Percentiles rank a stretch among this genome's conserved stretches.
Evolutionary conservation across 176 grass and related monocot species (phyloP).

Genomic region (Carex scoparia): DNA sequence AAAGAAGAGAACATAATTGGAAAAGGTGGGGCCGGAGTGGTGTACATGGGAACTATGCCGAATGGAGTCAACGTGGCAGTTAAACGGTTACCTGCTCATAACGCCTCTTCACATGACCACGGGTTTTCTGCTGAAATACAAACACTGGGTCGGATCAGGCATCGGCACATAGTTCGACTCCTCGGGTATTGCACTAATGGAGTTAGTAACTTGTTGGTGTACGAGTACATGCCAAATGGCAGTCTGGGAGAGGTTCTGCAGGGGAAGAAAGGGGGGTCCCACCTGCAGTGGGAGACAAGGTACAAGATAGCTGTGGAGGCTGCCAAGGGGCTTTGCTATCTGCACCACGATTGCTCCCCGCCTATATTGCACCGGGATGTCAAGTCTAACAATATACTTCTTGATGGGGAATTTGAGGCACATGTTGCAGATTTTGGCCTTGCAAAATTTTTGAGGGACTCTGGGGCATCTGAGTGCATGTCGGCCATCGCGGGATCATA

Average conservation of each 20-base stretch:
- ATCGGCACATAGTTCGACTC: constrained; percentile 88
- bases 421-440: constrained; percentile 91
- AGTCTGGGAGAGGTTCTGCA: constrained; percentile 90
- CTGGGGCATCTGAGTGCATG: constrained; percentile 85
- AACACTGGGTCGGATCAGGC: constrained; percentile 75
- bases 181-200: constrained; percentile 75
- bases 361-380: constrained; percentile 88
- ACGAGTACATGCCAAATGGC: constrained; percentile 93
- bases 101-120: constrained; percentile 62
- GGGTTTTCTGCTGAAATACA: constrained; percentile 94
- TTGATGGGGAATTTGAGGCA: constrained; percentile 64
- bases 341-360: constrained; percentile 92
- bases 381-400: constrained; percentile 98
- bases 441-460: constrained; percentile 69
- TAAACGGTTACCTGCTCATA: constrained; percentile 57
- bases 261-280: constrained; percentile 66
- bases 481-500: constrained; percentile 92
- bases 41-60: constrained; percentile 78
- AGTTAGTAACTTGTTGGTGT: constrained; percentile 76
- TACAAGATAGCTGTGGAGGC: constrained; percentile 89
- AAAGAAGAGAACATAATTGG: constrained; percentile 93
- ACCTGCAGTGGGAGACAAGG: constrained; percentile 76
- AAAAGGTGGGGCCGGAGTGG: constrained; percentile 81
- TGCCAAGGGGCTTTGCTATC: constrained; percentile 92
- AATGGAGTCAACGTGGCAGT: constrained; percentile 59